These are phyloP conservation scores for Arthrobotrys conoides DNA, from an alignment of 2,329 filamentous ascomycete genomes.

Conservation along the genomic window DNA sequence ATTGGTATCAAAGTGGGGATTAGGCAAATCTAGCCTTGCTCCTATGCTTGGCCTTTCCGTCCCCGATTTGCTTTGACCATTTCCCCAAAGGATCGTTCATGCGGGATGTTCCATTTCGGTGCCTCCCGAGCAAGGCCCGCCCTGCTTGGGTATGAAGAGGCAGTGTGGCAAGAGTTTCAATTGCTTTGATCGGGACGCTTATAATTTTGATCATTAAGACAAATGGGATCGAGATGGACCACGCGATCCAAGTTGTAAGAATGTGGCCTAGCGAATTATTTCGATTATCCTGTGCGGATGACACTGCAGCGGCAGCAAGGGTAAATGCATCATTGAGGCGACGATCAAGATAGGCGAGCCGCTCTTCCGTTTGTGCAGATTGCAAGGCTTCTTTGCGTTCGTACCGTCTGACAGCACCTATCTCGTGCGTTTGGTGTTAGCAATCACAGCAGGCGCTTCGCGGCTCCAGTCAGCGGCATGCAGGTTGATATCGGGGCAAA, in stretches of 20 bases:
- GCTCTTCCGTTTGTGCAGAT: conserved; percentile 80
- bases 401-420: conserved; percentile 82
- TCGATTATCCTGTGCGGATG: conserved; percentile 56
- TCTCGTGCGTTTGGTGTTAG: conserved; percentile 13
- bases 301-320: conserved; percentile 79
- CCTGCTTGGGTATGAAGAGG: conserved; percentile 49
- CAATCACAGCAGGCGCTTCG: conserved; percentile 2
- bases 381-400: conserved; percentile 88
- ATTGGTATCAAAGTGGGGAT: conserved; percentile 24
- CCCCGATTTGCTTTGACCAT: conserved; percentile 47
- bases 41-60: conserved; percentile 53
- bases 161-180: conserved; percentile 49
- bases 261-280: conserved; percentile 42
- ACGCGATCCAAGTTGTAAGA: conserved; percentile 49
- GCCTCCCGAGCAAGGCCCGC: conserved; percentile 50
- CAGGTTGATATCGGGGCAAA: conserved; percentile 4
- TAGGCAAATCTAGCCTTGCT: conserved; percentile 53
- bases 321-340: conserved; percentile 82
- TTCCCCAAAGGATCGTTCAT: conserved; percentile 41
- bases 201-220: conserved; percentile 53
- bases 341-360: conserved; percentile 79
- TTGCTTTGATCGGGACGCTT: conserved; percentile 44
- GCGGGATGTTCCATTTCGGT: conserved; percentile 47
- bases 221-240: conserved; percentile 54
- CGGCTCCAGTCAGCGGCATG: neutral